Base-by-base conservation (phyloP, 768 basidiomycete genomes). In the Tricholoma saponaceum region DNA sequence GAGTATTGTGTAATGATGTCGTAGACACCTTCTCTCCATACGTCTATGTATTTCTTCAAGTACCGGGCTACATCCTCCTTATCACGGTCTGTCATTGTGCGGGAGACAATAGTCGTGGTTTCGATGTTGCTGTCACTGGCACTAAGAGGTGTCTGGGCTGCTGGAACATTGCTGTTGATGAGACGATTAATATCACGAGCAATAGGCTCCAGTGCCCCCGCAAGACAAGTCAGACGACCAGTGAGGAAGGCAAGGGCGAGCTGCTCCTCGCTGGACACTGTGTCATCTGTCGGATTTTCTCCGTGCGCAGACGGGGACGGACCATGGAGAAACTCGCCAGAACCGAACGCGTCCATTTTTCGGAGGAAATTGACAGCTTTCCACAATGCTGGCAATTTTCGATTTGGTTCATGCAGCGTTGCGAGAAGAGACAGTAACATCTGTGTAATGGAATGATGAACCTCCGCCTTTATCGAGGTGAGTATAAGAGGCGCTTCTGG, bases 11-110 rank as follows among this genome's bases (percentile, higher is more conserved):
- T 90, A 63, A 96, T 81, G 70, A 95, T 84, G 70, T 98, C 94
- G 73, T 95, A 90, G 20, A 93, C 89, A 47, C 90, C 87, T 73
- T 98, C 95, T 53, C 95, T 79, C 87, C 95, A 97, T 10, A 86
- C 72, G 66, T 96, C 95, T 61, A 96, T 84, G 70, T 93, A 95
- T 67, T 84, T 87, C 65, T 92, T 87, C 60, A 96, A 76, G 72
- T 87, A 94, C 33, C 87, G 76, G 33, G 87, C 83, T 44, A 90
- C 77, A 57, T 92, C 90, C 57, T 87, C 86, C 56, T 80, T 81
- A 58, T 87, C 84, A 52, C 81, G 72, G 51, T 87, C 60, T 25
- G 65, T 56, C 28, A 57, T 46, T 44, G 30, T 23, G 51, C 60
- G 51, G 9, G 41, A 46, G n/a, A n/a, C 26, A 13, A 20, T 62